Percentiles rank a stretch among this genome's conserved stretches.
These are phyloP conservation scores for Neonectria faginata DNA, from an alignment of 2,329 filamentous ascomycete species.

Conservation along the genomic window DNA sequence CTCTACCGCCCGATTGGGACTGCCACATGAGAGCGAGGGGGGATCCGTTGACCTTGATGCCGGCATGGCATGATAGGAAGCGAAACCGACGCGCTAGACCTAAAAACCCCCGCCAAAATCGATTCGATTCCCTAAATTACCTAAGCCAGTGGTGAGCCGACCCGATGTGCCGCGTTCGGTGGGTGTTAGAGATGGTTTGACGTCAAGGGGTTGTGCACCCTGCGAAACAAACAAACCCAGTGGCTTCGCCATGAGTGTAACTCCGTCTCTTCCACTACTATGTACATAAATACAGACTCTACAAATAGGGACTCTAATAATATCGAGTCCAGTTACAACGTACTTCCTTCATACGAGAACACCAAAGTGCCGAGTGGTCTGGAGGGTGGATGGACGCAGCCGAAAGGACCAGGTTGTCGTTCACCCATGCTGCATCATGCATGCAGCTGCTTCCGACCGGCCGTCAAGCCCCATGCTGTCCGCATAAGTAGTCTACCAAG, in stretches of 20 bases:
- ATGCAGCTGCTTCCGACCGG: conserved; percentile 4
- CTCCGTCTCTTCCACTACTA: background rate
- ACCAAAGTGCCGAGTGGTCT: background rate
- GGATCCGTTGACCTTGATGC: background rate
- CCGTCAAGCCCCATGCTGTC: conserved; percentile 1
- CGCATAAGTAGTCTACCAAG: background rate
- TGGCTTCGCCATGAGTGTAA: background rate
- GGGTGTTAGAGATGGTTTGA: background rate
- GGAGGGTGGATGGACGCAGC: background rate
- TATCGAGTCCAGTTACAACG: background rate
- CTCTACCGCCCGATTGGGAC: background rate
- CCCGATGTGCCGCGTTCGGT: background rate
- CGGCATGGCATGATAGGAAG: background rate
- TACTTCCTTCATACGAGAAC: too few species aligned
- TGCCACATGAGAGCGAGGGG: background rate
- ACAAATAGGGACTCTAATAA: background rate
- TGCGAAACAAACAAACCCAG: background rate
- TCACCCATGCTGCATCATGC: conserved; percentile 2
- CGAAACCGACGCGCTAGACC: background rate
- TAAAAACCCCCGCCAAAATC: background rate
- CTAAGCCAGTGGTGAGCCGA: background rate
- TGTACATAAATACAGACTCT: background rate
- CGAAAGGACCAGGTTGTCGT: background rate
- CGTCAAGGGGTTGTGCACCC: background rate
- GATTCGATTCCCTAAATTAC: background rate